These are phyloP conservation scores for Russula ochroleuca DNA, from an alignment of 768 basidiomycete genomes.

Conservation along the genomic window DNA sequence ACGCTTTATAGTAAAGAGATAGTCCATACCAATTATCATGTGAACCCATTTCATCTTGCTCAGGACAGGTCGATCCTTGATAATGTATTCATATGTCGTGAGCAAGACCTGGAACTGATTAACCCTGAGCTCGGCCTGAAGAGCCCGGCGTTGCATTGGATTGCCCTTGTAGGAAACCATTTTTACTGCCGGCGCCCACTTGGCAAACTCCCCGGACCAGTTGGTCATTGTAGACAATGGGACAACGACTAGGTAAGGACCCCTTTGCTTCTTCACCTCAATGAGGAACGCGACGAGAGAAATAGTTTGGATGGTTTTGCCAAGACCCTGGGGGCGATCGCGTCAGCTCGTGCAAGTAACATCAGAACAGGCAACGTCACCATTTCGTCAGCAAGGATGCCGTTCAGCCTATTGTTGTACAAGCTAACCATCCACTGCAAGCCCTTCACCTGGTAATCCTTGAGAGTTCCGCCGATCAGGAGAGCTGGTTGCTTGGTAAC, in stretches of 20 bases:
- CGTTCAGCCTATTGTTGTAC: conserved; percentile 94
- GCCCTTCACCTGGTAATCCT: conserved; percentile 93
- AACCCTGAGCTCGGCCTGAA: conserved; percentile 72
- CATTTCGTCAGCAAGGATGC: conserved; percentile 95
- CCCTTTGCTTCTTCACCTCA: conserved; percentile 83
- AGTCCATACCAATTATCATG: conserved; percentile 85
- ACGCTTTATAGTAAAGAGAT: not conserved
- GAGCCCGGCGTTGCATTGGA: conserved; percentile 70
- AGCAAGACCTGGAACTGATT: conserved; percentile 88
- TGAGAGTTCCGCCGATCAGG: conserved; percentile 82
- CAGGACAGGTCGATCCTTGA: conserved; percentile 88
- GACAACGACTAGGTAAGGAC: conserved; percentile 93
- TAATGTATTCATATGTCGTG: conserved; percentile 97
- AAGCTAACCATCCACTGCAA: conserved; percentile 98
- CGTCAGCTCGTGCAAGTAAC: not conserved
- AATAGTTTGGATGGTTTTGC: conserved; percentile 93
- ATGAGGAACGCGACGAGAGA: conserved; percentile 94
- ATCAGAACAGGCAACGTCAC: conserved; percentile 37
- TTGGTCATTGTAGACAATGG: conserved; percentile 96
- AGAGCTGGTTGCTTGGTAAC: conserved; percentile 67
- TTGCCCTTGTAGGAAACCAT: conserved; percentile 89
- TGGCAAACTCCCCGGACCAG: conserved; percentile 95
- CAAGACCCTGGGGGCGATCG: conserved; percentile 63
- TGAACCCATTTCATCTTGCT: conserved; percentile 94
- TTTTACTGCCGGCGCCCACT: conserved; percentile 86